Evolutionary conservation across 257 asterid genomes (phyloP).

Genomic region (Solanum ossicruentum): DNA sequence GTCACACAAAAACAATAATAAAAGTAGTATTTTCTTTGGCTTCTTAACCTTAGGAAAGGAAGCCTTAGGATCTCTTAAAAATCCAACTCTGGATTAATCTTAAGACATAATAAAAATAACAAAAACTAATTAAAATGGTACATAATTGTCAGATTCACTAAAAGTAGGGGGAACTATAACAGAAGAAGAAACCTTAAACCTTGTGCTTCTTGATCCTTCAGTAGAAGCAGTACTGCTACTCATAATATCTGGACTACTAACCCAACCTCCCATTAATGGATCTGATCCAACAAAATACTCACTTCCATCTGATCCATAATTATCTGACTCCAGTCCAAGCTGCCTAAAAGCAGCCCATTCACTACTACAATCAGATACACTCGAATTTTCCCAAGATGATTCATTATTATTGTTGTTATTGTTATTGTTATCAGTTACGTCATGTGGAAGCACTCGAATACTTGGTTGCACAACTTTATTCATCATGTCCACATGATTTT

Average conservation of each 20-base stretch:
- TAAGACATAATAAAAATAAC: background rate
- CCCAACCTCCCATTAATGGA: constrained; percentile 34
- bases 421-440: constrained; percentile 1
- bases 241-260: constrained; percentile 59
- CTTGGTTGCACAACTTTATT: constrained; percentile 70
- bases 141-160: constrained; percentile 4
- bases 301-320: constrained; percentile 27
- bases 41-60: background rate
- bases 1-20: background rate
- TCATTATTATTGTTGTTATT: background rate
- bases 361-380: constrained; percentile 36
- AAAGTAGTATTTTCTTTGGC: background rate
- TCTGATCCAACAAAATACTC: constrained; percentile 24
- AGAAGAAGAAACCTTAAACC: constrained; percentile 81
- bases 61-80: background rate
- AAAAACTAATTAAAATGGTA: background rate
- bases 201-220: constrained; percentile 51
- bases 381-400: constrained; percentile 36
- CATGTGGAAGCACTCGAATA: constrained; percentile 44
- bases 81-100: background rate
- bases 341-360: constrained; percentile 43
- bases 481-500: constrained; percentile 30
- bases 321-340: constrained; percentile 39
- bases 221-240: background rate
- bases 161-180: constrained; percentile 71